These are phyloP conservation scores for Talaromyces thailandensis DNA, from an alignment of 495 filamentous ascomycete species.

Conservation along the genomic window DNA sequence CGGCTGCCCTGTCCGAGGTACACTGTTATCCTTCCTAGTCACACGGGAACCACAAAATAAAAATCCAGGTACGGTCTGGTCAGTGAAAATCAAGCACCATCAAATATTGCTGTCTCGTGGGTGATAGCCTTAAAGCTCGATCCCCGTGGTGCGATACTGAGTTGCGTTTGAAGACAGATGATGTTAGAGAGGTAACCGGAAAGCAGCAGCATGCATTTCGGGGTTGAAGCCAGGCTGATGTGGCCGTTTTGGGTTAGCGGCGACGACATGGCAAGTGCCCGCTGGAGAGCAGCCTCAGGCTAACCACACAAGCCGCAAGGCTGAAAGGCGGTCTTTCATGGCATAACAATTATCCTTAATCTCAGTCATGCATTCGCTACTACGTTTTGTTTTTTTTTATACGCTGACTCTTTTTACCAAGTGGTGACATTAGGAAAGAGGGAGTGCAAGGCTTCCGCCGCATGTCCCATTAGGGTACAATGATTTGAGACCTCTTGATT, in stretches of 20 bases:
- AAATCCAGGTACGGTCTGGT: background rate
- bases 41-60: background rate
- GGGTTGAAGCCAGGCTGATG: slow-evolving; percentile 7
- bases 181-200: slow-evolving; percentile 16
- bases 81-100: slow-evolving; percentile 1
- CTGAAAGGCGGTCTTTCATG: slow-evolving; percentile 3
- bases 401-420: background rate
- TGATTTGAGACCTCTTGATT: background rate
- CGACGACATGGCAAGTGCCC: slow-evolving; percentile 1
- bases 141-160: slow-evolving; percentile 7
- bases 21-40: background rate
- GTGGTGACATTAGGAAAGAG: background rate
- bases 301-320: background rate
- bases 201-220: slow-evolving; percentile 6
- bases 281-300: slow-evolving; percentile 1
- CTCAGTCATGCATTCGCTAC: background rate
- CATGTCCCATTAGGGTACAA: background rate
- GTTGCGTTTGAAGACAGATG: slow-evolving; percentile 11
- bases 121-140: slow-evolving; percentile 3
- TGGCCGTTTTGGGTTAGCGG: slow-evolving; percentile 10
- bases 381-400: background rate
- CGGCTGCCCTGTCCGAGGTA: background rate
- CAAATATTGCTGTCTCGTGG: background rate
- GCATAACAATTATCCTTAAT: background rate
- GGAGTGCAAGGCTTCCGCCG: background rate